phyloP scores from a whole-genome alignment of 768 basidiomycete genomes.

The Boletus insuetus region DNA sequence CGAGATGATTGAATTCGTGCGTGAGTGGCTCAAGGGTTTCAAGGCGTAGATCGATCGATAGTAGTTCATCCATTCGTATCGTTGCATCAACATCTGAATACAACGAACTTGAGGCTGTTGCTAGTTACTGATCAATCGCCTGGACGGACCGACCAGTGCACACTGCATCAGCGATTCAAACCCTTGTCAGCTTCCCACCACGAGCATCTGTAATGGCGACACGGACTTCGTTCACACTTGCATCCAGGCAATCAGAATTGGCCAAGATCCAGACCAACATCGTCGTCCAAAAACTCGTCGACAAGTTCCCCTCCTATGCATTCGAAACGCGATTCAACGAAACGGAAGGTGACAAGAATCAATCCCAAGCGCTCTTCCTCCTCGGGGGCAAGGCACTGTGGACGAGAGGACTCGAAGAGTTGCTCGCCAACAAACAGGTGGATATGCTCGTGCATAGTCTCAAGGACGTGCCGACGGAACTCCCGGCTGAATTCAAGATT shows the following conservation, averaged over 20 bases:
- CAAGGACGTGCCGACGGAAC: slow-evolving; percentile 89
- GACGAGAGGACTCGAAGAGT: slow-evolving; percentile 95
- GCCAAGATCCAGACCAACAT: slow-evolving; percentile 88
- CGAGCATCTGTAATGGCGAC: slow-evolving; percentile 12
- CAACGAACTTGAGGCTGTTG: not conserved
- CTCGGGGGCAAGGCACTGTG: slow-evolving; percentile 91
- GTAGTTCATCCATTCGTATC: not conserved
- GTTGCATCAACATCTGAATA: not conserved
- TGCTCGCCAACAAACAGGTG: slow-evolving; percentile 64
- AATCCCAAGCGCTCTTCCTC: slow-evolving; percentile 83
- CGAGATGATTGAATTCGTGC: slow-evolving; percentile 79
- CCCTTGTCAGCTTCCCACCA: not conserved
- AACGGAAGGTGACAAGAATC: slow-evolving; percentile 85
- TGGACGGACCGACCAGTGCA: not conserved
- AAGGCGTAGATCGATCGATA: slow-evolving; percentile 11
- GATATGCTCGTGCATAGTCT: slow-evolving; percentile 92
- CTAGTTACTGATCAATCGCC: too few relatives aligned
- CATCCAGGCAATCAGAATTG: slow-evolving; percentile 84
- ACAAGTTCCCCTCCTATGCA: slow-evolving; percentile 47
- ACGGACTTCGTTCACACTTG: slow-evolving; percentile 62
- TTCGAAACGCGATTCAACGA: slow-evolving; percentile 63
- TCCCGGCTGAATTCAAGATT: slow-evolving; percentile 83
- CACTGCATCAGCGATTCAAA: not conserved
- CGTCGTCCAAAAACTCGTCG: slow-evolving; percentile 63
- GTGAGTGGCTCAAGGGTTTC: slow-evolving; percentile 62